These are phyloP conservation scores for Amaranthus tricolor DNA, from an alignment of 179 eudicot species.

Conservation along the genomic window DNA sequence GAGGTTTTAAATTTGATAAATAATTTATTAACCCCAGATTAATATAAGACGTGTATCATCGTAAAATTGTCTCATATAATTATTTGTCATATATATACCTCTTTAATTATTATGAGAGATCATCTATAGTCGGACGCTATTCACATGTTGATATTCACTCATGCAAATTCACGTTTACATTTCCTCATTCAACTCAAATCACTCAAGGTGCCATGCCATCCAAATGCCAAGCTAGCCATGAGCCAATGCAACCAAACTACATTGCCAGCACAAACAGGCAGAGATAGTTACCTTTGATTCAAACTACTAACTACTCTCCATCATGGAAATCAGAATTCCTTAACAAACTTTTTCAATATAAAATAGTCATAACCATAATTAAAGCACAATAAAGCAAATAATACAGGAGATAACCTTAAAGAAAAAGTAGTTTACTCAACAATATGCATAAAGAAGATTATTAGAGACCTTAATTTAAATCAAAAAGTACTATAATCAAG, in stretches of 20 bases:
- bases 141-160: no score
- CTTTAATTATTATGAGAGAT: no score
- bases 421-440: conserved; percentile 8
- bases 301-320: conserved; percentile 9
- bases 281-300: conserved; percentile 10
- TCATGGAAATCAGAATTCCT: not conserved
- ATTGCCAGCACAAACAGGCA: not conserved
- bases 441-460: not conserved
- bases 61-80: no score
- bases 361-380: not conserved
- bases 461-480: conserved; percentile 5
- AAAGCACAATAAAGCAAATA: conserved; percentile 7
- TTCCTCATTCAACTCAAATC: no score
- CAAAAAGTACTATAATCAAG: not conserved
- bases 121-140: no score
- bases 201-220: no score
- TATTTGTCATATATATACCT: no score
- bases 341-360: conserved; percentile 8
- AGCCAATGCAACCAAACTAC: not conserved
- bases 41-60: no score
- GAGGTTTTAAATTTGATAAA: no score
- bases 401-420: conserved; percentile 7
- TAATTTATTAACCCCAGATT: no score
- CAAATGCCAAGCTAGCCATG: not conserved
- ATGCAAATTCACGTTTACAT: no score